These are phyloP conservation scores for Microdochium bolleyi DNA, from an alignment of 2,329 filamentous ascomycete genomes.

Conservation along the genomic window DNA sequence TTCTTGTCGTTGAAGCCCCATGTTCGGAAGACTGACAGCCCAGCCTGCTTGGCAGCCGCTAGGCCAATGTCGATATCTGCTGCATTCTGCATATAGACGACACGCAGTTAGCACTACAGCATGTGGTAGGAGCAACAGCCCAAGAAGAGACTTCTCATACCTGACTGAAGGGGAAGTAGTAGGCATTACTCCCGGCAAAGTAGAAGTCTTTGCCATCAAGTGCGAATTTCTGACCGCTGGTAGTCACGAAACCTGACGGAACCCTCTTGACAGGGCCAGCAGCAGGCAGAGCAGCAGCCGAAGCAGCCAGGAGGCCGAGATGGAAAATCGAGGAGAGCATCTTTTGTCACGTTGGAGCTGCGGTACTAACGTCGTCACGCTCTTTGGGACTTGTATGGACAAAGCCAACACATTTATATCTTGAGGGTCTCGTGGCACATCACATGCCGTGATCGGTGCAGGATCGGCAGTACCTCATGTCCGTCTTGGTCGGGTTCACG, in stretches of 20 bases:
- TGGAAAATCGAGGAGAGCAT: neutral
- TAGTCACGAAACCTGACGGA: slow-evolving; percentile 35
- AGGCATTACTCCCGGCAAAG: slow-evolving; percentile 50
- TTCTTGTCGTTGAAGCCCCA: slow-evolving; percentile 54
- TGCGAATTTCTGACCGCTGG: slow-evolving; percentile 40
- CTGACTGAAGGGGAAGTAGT: slow-evolving; percentile 47
- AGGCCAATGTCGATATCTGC: slow-evolving; percentile 35
- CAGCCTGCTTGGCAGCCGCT: slow-evolving; percentile 24
- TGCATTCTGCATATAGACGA: slow-evolving; percentile 26
- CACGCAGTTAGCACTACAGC: neutral
- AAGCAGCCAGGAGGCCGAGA: neutral
- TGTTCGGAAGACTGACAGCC: slow-evolving; percentile 36
- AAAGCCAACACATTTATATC: too few species aligned
- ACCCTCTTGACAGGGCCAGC: neutral
- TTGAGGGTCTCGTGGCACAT: too few species aligned
- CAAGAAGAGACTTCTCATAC: slow-evolving; percentile 18
- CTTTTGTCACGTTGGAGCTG: neutral
- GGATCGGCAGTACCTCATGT: too few species aligned
- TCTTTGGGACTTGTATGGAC: too few species aligned
- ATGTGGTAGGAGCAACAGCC: neutral
- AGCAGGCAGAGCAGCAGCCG: neutral
- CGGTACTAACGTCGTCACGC: too few species aligned
- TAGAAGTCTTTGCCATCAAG: slow-evolving; percentile 47
- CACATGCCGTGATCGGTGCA: too few species aligned
- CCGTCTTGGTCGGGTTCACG: too few species aligned